These are phyloP conservation scores for Alternaria sp. DNA, from an alignment of 2,329 filamentous ascomycete genomes.

Conservation along the genomic window DNA sequence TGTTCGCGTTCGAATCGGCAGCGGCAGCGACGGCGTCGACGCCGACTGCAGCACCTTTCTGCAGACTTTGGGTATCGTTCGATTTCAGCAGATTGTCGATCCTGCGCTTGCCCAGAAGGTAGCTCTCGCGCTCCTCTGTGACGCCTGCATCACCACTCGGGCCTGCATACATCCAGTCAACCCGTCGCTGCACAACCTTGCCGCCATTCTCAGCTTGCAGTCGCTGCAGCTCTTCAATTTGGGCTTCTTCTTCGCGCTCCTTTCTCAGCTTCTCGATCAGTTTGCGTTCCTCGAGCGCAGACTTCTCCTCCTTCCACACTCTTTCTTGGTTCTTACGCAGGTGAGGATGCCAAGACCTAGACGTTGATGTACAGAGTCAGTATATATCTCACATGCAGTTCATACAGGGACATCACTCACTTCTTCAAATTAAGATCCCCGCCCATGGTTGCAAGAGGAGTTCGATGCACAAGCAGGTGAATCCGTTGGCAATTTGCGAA, in stretches of 20 bases:
- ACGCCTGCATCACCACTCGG: conserved; percentile 73
- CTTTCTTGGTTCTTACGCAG: conserved; percentile 88
- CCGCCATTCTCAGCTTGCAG: conserved; percentile 85
- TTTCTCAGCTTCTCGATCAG: conserved; percentile 89
- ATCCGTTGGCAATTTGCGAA: not conserved
- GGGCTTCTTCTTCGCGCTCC: conserved; percentile 91
- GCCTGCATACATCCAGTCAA: conserved; percentile 98
- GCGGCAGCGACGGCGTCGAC: conserved; percentile 65
- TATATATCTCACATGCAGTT: no score
- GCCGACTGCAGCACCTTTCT: conserved; percentile 65
- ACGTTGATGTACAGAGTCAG: no score
- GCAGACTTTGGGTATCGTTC: conserved; percentile 75
- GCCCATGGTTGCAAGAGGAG: conserved; percentile 71
- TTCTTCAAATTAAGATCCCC: conserved; percentile 94
- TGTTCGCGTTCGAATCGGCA: conserved; percentile 67
- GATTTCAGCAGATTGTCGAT: conserved; percentile 84
- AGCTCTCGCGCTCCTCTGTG: conserved; percentile 90
- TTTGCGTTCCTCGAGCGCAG: conserved; percentile 93
- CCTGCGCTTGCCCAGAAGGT: conserved; percentile 87
- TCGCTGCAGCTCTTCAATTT: conserved; percentile 88
- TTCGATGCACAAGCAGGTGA: not conserved
- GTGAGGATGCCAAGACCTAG: conserved; percentile 78
- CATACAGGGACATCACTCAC: conserved; percentile 7
- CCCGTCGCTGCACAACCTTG: conserved; percentile 78
- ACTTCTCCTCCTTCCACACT: conserved; percentile 91